These are phyloP conservation scores for Citrus cavaleriei DNA, from an alignment of 345 rosid species.

Conservation along the genomic window DNA sequence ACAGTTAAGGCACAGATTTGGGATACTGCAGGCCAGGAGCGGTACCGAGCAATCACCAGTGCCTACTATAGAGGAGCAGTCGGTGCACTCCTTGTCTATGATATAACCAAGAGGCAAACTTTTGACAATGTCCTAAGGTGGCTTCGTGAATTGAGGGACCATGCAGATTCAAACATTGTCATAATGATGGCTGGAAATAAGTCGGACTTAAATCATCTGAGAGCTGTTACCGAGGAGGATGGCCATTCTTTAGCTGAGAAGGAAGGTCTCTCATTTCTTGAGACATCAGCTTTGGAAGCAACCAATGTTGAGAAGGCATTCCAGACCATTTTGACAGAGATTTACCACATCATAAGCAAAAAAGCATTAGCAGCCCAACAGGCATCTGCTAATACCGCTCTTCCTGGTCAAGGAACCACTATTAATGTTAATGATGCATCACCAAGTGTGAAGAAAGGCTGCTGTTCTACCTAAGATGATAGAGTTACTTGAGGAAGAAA, in stretches of 20 bases:
- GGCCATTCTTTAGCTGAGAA: constrained; percentile 55
- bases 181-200: constrained; percentile 84
- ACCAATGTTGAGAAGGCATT: constrained; percentile 72
- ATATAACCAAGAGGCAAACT: constrained; percentile 77
- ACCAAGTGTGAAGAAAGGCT: constrained; percentile 42
- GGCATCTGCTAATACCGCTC: constrained; percentile 42
- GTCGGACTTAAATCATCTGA: constrained; percentile 62
- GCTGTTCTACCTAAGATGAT: constrained; percentile 51
- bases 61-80: constrained; percentile 82
- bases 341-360: constrained; percentile 65
- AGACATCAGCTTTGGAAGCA: constrained; percentile 71
- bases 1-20: constrained; percentile 83
- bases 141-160: constrained; percentile 74
- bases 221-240: constrained; percentile 58
- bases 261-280: constrained; percentile 70
- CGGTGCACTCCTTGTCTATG: constrained; percentile 77
- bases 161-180: constrained; percentile 75
- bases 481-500: constrained; percentile 2
- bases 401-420: constrained; percentile 62
- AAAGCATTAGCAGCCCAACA: constrained; percentile 70
- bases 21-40: constrained; percentile 85
- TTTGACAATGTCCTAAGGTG: constrained; percentile 65
- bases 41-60: constrained; percentile 68
- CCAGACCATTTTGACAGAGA: constrained; percentile 59
- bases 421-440: constrained; percentile 56